Conservation (phyloP, 1,284 basidiomycete genomes). For the Apiotrichum porosum region DNA sequence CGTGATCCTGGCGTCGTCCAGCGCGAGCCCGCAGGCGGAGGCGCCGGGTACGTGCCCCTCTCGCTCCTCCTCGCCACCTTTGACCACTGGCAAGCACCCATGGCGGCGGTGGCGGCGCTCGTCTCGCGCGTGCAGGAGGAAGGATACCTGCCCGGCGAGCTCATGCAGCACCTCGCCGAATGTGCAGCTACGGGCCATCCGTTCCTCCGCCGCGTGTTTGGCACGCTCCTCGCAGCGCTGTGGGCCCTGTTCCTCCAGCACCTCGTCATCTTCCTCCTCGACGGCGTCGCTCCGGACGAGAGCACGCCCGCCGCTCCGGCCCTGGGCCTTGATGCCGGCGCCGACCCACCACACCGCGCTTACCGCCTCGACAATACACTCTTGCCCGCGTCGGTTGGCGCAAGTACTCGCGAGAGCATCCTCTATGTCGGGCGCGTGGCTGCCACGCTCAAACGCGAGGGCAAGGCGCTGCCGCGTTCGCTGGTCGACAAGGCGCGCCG, state of each 20-base stretch:
- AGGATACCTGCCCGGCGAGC: constrained; percentile 63
- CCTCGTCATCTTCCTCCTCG: constrained; percentile 68
- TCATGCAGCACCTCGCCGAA: constrained; percentile 68
- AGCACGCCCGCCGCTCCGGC: constrained; percentile 49
- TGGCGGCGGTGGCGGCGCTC: constrained; percentile 62
- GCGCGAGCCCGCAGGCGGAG: constrained; percentile 47
- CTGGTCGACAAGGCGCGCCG: constrained; percentile 62
- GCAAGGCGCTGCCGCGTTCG: constrained; percentile 64
- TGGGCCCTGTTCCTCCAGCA: constrained; percentile 74
- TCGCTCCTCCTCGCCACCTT: constrained; percentile 74
- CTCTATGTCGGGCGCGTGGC: constrained; percentile 81
- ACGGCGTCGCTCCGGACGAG: constrained; percentile 54
- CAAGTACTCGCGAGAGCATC: constrained; percentile 70
- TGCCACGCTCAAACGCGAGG: constrained; percentile 72
- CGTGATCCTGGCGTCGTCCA: constrained; percentile 67
- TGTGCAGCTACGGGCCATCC: constrained; percentile 70
- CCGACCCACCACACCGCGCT: constrained; percentile 44
- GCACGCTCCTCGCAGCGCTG: constrained; percentile 63
- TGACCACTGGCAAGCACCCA: constrained; percentile 74
- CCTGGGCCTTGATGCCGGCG: constrained; percentile 53
- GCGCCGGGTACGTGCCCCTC: constrained; percentile 63
- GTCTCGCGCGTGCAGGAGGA: constrained; percentile 54
- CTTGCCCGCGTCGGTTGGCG: constrained; percentile 67
- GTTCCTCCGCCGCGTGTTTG: constrained; percentile 64
- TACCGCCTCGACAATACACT: constrained; percentile 57